Base-by-base conservation (phyloP, 495 filamentous ascomycete genomes). In the Trichoderma gamsii region DNA sequence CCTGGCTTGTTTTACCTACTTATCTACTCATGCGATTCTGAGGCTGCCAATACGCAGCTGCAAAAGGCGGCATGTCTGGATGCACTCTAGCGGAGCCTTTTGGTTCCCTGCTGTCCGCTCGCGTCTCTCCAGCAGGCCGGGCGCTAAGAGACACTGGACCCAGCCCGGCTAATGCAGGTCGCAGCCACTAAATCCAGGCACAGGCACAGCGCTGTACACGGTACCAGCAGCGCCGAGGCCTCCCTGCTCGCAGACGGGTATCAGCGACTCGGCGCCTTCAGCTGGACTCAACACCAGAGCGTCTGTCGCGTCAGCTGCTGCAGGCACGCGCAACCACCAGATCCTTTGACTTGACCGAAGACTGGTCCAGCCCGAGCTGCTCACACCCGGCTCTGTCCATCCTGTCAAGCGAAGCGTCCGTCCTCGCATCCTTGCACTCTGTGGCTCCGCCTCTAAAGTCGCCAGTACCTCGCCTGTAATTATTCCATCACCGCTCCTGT, bases 111-210 rank as follows among this genome's bases (percentile, higher is more conserved):
- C 29, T 29, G 29, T 29, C 29, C 29, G 29, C 29, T 29, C 29
- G 29, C 29, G 29, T 29, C 29, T 29, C 29, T 29, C 29, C 29
- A 29, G 29, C 29, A 29, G 29, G 29, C 29, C 29, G 29, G 29
- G 29, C 29, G 29, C 29, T 29, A 29, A 29, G 4, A 29, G 29
- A 29, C 29, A 29, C 29, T 29, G 29, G 29, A 29, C 29, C 29
- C 29, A 29, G 29, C 35, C 8, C 35, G 4, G 35, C 35, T 38
- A 38, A 38, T 38, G 35, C 35, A 38, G 35, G 49, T 18, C 21
- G 49, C 49, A 52, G 46, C 46, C 46, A 51, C 46, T 51, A 51
- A 51, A n/a, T 51, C 21, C 46, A 51, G 46, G 46, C 18, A 51
- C 46, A 51, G 46, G 46, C 16, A 51, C 13, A n/a, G 21, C 46